Evolutionary conservation across 441 rosid species (phyloP), one percentile per base, ranked within the genome.

Genomic region (Adansonia grandidieri): DNA sequence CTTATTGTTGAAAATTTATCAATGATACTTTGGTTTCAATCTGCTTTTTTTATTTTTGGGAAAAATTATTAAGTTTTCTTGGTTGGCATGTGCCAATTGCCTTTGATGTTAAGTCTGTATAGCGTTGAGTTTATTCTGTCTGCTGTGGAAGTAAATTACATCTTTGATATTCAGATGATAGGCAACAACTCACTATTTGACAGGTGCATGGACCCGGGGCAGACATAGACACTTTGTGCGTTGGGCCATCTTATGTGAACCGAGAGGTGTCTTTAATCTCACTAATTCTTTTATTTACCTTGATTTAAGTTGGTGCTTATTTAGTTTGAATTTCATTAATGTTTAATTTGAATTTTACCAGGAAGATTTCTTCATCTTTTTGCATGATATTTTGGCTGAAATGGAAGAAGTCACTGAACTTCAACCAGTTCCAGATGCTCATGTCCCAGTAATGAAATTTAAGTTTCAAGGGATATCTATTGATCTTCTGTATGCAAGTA

Each of bases 191-290:
- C 5, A 0, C n/a, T 10, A 17, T 37, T 77, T 75, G 58, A 62
- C 78, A 91, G 93, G 93, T 89, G 67, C 93, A 91, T 80, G 93
- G 93, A 7, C 96, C 96, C 80, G 92, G 91, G 76, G 88, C 91
- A 65, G 93, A 91, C 82, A 85, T 90, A 74, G 96, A 91, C 73
- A 83, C 92, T 17, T 66, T 91, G 79, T 91, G 93, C 82, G 87
- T 91, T 77, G 96, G 96, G 75, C 96, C 93, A 69, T 89, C 91
- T 78, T 90, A 90, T 80, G 89, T 90, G 80, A 87, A 82, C 50
- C 91, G 93, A 73, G 93, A 90, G 92, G 97, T 94, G 70, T 81
- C 42, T 73, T 57, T 64, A 77, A 9, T 40, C 76, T 74, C 53
- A 61, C 50, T 50, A 37, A 17, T 71, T 77, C 17, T 69, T 78